Evolutionary conservation across 768 basidiomycete species (phyloP).

Genomic region (Tylopilus subfusipes): DNA sequence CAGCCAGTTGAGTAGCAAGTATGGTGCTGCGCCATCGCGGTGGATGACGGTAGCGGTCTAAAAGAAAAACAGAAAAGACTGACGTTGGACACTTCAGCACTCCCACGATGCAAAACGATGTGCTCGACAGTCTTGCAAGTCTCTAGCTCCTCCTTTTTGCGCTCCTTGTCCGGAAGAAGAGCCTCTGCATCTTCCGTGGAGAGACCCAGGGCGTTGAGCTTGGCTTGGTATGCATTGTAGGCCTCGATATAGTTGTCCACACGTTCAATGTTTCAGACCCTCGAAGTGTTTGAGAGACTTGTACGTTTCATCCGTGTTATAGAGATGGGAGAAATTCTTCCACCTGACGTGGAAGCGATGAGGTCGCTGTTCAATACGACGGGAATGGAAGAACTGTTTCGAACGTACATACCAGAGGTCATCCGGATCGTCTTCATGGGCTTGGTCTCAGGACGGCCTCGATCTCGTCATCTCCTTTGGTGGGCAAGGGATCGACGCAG

Average conservation of each 20-base stretch:
- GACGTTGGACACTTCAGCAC: conserved; percentile 41
- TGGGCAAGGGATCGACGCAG: conserved; percentile 50
- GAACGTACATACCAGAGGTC: conserved; percentile 77
- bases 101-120: conserved; percentile 74
- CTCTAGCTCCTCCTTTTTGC: conserved; percentile 88
- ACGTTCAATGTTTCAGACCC: conserved; percentile 92
- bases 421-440: conserved; percentile 65
- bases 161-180: conserved; percentile 84
- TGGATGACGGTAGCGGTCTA: too few species aligned
- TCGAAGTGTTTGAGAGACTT: conserved; percentile 93
- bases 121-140: conserved; percentile 90
- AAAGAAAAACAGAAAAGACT: too few species aligned
- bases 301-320: conserved; percentile 99
- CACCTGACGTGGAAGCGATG: conserved; percentile 99
- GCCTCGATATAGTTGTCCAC: conserved; percentile 99
- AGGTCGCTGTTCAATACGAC: conserved; percentile 9
- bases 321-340: conserved; percentile 96
- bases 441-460: conserved; percentile 89
- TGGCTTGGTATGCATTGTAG: conserved; percentile 70
- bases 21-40: too few species aligned
- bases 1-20: too few species aligned
- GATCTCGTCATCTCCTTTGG: conserved; percentile 78
- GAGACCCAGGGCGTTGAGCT: conserved; percentile 61
- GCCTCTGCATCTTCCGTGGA: conserved; percentile 87
- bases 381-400: not conserved